These are phyloP conservation scores for Cryomyces antarcticus DNA, from an alignment of 495 filamentous ascomycete genomes.

Conservation along the genomic window DNA sequence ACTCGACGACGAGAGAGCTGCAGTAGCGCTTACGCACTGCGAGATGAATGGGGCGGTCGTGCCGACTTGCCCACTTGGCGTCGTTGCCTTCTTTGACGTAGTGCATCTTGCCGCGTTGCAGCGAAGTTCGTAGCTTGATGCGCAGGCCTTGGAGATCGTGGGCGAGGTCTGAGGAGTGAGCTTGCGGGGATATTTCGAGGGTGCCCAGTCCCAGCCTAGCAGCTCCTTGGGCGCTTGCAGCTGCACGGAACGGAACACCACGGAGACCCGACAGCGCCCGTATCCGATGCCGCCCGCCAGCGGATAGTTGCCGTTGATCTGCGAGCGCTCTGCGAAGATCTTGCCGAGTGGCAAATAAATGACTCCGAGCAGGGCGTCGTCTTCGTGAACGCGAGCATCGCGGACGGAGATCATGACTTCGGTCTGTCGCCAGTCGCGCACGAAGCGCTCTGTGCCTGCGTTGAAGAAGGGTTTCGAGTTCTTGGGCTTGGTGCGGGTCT, in stretches of 20 bases:
- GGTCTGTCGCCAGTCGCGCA: conserved; percentile 43
- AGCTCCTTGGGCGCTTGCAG: conserved; percentile 31
- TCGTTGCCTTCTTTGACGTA: conserved; percentile 1
- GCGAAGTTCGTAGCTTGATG: conserved; percentile 34
- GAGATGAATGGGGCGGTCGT: conserved; percentile 22
- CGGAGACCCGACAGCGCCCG: conserved; percentile 40
- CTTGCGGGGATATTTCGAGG: conserved; percentile 27
- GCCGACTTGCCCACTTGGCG: conserved; percentile 19
- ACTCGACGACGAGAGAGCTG: conserved; percentile 38
- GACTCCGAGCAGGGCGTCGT: conserved; percentile 44
- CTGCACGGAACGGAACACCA: conserved; percentile 49
- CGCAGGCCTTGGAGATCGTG: conserved; percentile 23
- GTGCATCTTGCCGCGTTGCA: conserved; percentile 33
- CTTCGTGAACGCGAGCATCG: conserved; percentile 41
- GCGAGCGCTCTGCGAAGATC: conserved; percentile 33
- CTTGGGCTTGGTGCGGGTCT: conserved; percentile 54
- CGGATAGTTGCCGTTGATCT: conserved; percentile 41
- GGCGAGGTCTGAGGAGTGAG: conserved; percentile 20
- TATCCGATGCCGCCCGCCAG: conserved; percentile 42
- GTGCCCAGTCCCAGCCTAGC: conserved; percentile 50
- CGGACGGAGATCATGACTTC: conserved; percentile 46
- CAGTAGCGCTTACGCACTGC: conserved; percentile 41
- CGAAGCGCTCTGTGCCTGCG: conserved; percentile 49
- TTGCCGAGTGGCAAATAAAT: conserved; percentile 40
- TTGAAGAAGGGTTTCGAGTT: conserved; percentile 63